Conservation (phyloP, 140 eudicot species). For the Anethum foeniculum region DNA sequence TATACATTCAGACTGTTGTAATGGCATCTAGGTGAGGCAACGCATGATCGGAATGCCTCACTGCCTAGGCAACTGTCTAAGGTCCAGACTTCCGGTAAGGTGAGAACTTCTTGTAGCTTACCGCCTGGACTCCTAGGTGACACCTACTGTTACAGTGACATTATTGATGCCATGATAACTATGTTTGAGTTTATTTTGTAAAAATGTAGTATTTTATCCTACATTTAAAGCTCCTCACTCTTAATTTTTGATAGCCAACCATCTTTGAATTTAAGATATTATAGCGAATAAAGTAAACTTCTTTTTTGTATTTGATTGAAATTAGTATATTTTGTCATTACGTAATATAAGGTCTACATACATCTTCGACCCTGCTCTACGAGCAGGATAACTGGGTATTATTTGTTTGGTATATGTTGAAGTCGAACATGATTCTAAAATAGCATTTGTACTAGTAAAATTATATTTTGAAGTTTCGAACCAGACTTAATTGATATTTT, state of each 20-base stretch:
- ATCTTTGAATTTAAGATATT: background rate
- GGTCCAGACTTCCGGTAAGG: background rate
- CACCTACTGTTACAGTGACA: background rate
- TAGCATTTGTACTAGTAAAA: background rate
- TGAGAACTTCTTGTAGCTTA: background rate
- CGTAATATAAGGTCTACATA: background rate
- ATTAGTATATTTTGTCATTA: background rate
- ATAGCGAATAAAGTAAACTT: background rate
- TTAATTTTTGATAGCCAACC: background rate
- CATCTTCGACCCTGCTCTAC: background rate
- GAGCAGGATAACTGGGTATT: background rate
- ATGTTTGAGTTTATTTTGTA: background rate
- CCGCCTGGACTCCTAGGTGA: background rate
- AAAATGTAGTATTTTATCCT: background rate
- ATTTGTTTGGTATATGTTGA: background rate
- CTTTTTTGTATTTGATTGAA: background rate
- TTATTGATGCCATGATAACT: background rate
- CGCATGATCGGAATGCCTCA: background rate
- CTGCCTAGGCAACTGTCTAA: background rate
- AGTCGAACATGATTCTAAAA: background rate
- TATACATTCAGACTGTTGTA: background rate
- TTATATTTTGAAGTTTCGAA: background rate
- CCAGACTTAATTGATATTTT: background rate
- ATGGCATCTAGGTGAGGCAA: background rate
- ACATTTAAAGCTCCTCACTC: background rate